Conservation (phyloP, 1,284 basidiomycete species). For the Hypsizygus ulmarius region DNA sequence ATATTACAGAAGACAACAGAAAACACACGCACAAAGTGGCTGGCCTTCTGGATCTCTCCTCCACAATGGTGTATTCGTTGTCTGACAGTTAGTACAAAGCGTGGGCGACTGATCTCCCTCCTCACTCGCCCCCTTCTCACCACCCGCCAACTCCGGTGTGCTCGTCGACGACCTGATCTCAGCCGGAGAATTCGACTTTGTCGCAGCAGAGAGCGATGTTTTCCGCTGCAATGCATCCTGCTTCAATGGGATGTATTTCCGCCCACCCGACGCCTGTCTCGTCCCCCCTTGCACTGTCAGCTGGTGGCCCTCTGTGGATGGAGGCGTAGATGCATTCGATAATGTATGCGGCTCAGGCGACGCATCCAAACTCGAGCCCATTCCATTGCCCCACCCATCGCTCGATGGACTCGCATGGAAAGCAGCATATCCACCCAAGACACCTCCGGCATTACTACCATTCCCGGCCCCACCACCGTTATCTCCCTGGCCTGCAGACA, state of each 20-base stretch:
- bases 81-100: slow-evolving; percentile 91
- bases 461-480: slow-evolving; percentile 14
- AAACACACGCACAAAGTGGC: slow-evolving; percentile 67
- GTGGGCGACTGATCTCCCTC: slow-evolving; percentile 73
- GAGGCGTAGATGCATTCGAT: slow-evolving; percentile 68
- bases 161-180: slow-evolving; percentile 49
- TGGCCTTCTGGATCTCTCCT: slow-evolving; percentile 93
- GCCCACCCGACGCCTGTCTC: slow-evolving; percentile 23
- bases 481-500: slow-evolving; percentile 49
- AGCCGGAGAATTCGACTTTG: slow-evolving; percentile 29
- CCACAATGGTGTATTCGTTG: slow-evolving; percentile 95
- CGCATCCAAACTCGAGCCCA: slow-evolving; percentile 63
- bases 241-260: slow-evolving; percentile 64
- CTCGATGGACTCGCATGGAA: slow-evolving; percentile 78
- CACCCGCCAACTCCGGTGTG: slow-evolving; percentile 49
- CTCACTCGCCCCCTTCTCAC: slow-evolving; percentile 51
- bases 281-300: slow-evolving; percentile 22
- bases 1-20: slow-evolving; percentile 14
- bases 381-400: slow-evolving; percentile 71
- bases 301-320: slow-evolving; percentile 53
- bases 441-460: slow-evolving; percentile 19
- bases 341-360: slow-evolving; percentile 73
- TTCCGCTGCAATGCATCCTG: slow-evolving; percentile 53
- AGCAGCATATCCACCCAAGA: slow-evolving; percentile 42
- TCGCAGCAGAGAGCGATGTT: slow-evolving; percentile 41